A percentile compares a stretch with the other conserved stretches of the same genome.
phyloP scores from a whole-genome alignment of 2,329 filamentous ascomycete genomes.

The Neurospora sp. region DNA sequence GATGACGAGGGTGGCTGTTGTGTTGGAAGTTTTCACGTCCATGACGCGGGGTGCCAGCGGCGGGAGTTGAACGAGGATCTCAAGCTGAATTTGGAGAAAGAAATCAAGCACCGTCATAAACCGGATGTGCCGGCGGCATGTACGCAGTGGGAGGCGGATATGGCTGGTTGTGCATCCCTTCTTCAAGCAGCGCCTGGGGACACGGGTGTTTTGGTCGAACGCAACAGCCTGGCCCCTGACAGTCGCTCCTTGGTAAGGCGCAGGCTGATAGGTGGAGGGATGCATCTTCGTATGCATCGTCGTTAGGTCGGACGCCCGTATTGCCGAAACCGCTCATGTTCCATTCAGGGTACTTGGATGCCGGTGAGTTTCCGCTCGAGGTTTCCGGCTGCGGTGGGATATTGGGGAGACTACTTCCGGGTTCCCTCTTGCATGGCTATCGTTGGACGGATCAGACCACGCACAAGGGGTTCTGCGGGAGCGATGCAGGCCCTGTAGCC shows the following conservation, averaged over 20 bases:
- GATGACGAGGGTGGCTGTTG: conserved; percentile 22
- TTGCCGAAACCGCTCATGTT: conserved; percentile 31
- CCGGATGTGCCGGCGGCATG: conserved; percentile 15
- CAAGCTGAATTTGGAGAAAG: too few species aligned
- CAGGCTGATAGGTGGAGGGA: too few species aligned
- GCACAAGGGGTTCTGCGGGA: conserved; percentile 12
- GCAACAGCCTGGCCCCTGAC: too few species aligned
- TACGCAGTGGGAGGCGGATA: conserved; percentile 28
- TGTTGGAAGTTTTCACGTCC: conserved; percentile 24
- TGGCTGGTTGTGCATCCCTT: too few species aligned
- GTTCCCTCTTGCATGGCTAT: conserved; percentile 8
- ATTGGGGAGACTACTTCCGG: conserved; percentile 21
- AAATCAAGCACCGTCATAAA: conserved; percentile 19
- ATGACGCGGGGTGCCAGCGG: conserved; percentile 25
- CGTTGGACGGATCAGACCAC: too few species aligned
- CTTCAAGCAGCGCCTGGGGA: too few species aligned
- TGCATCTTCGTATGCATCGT: conserved; percentile 9
- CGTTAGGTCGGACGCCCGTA: conserved; percentile 26
- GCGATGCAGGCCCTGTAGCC: conserved; percentile 7
- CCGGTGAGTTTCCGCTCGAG: conserved; percentile 13
- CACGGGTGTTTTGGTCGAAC: too few species aligned
- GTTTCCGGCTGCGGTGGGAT: conserved; percentile 24
- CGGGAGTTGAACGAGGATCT: conserved; percentile 11
- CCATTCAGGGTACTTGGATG: conserved; percentile 29
- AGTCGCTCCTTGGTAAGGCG: background rate